Base-by-base conservation (phyloP, 2,329 filamentous ascomycete species). In the Drechslera avenae region DNA sequence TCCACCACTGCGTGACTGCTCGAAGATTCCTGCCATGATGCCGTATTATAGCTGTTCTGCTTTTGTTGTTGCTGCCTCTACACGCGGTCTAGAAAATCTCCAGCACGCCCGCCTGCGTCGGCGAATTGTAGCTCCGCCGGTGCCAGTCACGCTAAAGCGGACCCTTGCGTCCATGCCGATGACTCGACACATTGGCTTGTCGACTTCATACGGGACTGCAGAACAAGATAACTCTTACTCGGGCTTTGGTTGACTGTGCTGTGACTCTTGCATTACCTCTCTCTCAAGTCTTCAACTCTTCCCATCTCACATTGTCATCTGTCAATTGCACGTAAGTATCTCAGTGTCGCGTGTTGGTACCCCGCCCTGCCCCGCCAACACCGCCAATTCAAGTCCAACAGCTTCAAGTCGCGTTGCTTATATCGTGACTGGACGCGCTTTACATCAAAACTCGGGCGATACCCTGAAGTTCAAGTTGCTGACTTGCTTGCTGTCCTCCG, bases 1-100 rank as follows among this genome's bases (percentile, higher is more conserved):
- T 76, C 95, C 94, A 73, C 83, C 83, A 75, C 96, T 95, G 73
- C 92, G 86, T 72, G 91, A 89, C 79, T 94, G 90, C 79, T 97
- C 91, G 73, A 97, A 99, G 77, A 99, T 91, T 73, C 90, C 90
- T 76, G 91, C 87, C 94, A 99, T 99, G 60, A 64, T 75, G 60
- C 58, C 45, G 61, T 57, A 42, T 51, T 60, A 49, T 46, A 63
- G 67, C 63, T 68, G 62, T 64, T 62, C 65, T 40, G 52, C 46
- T 59, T 42, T 59, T 28, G 58, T 67, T 54, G 59, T 59, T 66
- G 62, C 61, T 65, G 66, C 62, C 58, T 68, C 40, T 47, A 67
- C n/a, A n/a, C 62, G 60, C 59, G 58, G 39, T 59, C 59, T 45
- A 59, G 57, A 66, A 69, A 69, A 61, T 67, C 52, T 62, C 56